Evolutionary conservation across 495 filamentous ascomycete species (phyloP).

Genomic region (Aspergillus biplanus): DNA sequence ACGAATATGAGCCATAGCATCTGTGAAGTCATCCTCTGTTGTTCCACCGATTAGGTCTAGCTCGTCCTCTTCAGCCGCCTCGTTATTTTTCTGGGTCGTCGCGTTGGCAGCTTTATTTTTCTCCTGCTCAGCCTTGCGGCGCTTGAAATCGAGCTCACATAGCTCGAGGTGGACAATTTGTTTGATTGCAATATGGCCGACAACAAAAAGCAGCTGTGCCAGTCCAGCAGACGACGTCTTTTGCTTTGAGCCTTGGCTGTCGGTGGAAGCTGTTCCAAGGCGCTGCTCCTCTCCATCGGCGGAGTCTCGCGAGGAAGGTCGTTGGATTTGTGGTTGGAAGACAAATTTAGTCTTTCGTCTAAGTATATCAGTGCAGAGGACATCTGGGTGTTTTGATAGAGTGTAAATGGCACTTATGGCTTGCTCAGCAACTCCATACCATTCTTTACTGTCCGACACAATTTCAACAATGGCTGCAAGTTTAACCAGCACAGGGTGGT

Average conservation of each 20-base stretch:
- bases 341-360: constrained; percentile 83
- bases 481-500: constrained; percentile 81
- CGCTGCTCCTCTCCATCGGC: constrained; percentile 53
- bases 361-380: constrained; percentile 89
- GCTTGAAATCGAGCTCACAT: constrained; percentile 96
- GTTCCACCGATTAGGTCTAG: constrained; percentile 96
- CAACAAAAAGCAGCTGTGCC: constrained; percentile 91
- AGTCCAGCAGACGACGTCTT: constrained; percentile 66
- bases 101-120: constrained; percentile 68
- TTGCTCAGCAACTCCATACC: constrained; percentile 97
- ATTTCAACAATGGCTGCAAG: constrained; percentile 86
- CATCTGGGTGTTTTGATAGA: constrained; percentile 93
- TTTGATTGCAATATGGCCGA: constrained; percentile 96
- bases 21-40: constrained; percentile 97
- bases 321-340: constrained; percentile 58
- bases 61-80: constrained; percentile 66
- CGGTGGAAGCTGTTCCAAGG: constrained; percentile 40
- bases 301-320: constrained; percentile 34
- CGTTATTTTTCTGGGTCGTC: constrained; percentile 51
- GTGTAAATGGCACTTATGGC: constrained; percentile 94
- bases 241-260: constrained; percentile 32
- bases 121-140: constrained; percentile 91
- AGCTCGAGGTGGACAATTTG: constrained; percentile 99
- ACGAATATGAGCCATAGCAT: constrained; percentile 91
- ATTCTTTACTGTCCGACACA: constrained; percentile 87